A percentile compares a stretch with the other conserved stretches of the same genome.
Conservation (phyloP, 116 monocot species). For the Dioscorea cayenensis region DNA sequence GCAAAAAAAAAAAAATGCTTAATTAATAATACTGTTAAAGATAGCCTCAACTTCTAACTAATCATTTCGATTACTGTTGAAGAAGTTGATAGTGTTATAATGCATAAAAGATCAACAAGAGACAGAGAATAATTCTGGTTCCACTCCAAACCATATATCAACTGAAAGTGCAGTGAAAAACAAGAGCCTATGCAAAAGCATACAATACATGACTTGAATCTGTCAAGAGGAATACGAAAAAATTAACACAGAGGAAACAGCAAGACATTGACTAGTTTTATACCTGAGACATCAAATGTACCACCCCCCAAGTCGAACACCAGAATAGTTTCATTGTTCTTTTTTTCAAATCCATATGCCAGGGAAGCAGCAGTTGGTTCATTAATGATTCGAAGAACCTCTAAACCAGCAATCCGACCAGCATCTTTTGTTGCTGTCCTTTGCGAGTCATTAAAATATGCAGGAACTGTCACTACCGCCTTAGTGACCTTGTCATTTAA, state of each 20-base stretch:
- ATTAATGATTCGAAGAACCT: slow-evolving; percentile 64
- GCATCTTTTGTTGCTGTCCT: slow-evolving; percentile 70
- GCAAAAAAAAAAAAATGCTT: no score
- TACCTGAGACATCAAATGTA: slow-evolving; percentile 70
- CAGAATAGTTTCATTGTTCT: slow-evolving; percentile 60
- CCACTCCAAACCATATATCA: not conserved
- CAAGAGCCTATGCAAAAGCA: no score
- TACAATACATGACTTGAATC: no score
- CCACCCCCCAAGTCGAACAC: slow-evolving; percentile 66
- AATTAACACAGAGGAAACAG: not conserved
- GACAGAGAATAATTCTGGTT: no score
- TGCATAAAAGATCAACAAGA: no score
- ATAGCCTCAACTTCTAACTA: no score
- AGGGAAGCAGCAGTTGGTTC: slow-evolving; percentile 64
- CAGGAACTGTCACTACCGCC: slow-evolving; percentile 59
- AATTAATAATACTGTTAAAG: no score
- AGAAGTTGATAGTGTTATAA: no score
- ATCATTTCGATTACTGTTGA: no score
- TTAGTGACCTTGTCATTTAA: slow-evolving; percentile 62
- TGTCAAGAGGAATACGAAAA: not conserved
- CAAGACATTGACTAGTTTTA: not conserved
- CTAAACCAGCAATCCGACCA: slow-evolving; percentile 59
- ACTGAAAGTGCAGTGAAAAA: not conserved
- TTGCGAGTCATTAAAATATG: slow-evolving; percentile 64
- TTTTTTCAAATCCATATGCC: slow-evolving; percentile 64